These are phyloP conservation scores for Tolypocladium nubicola DNA, from an alignment of 2,329 filamentous ascomycete genomes.

Conservation along the genomic window DNA sequence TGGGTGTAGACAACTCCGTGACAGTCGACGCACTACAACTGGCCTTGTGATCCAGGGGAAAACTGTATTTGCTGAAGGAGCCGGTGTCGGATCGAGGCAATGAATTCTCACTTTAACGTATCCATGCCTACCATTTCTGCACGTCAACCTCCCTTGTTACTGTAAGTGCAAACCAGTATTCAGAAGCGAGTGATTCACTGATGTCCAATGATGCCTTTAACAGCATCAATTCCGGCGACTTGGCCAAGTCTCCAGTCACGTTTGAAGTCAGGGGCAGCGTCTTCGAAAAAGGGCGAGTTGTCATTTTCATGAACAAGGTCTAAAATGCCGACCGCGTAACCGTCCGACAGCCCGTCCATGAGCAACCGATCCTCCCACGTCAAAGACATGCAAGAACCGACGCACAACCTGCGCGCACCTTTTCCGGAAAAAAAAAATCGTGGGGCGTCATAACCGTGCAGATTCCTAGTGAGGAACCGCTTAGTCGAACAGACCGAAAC, in stretches of 20 bases:
- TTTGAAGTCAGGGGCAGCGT: not conserved
- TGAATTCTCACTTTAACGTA: not conserved
- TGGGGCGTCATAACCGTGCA: slow-evolving; percentile 19
- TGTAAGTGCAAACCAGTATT: not conserved
- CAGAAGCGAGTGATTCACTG: too few species aligned
- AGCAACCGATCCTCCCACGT: slow-evolving; percentile 20
- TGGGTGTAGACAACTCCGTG: not conserved
- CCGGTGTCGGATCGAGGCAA: not conserved
- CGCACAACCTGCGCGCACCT: slow-evolving; percentile 19
- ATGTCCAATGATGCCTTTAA: not conserved
- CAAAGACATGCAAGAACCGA: slow-evolving; percentile 18
- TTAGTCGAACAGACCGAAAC: slow-evolving; percentile 70
- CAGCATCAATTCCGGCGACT: not conserved
- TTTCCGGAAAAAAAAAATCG: slow-evolving; percentile 22
- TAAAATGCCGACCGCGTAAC: slow-evolving; percentile 14
- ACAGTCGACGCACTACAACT: not conserved
- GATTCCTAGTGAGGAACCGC: slow-evolving; percentile 19
- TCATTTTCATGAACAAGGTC: slow-evolving; percentile 18
- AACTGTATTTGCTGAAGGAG: not conserved
- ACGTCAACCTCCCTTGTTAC: not conserved
- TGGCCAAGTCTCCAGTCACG: not conserved
- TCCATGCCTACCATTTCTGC: not conserved
- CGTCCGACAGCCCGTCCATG: slow-evolving; percentile 18
- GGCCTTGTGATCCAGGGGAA: not conserved
- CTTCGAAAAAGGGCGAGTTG: slow-evolving; percentile 15